Percentiles rank a stretch among this genome's conserved stretches.
Conservation (phyloP, 2,329 filamentous ascomycete species). For the Plenodomus biglobosus region DNA sequence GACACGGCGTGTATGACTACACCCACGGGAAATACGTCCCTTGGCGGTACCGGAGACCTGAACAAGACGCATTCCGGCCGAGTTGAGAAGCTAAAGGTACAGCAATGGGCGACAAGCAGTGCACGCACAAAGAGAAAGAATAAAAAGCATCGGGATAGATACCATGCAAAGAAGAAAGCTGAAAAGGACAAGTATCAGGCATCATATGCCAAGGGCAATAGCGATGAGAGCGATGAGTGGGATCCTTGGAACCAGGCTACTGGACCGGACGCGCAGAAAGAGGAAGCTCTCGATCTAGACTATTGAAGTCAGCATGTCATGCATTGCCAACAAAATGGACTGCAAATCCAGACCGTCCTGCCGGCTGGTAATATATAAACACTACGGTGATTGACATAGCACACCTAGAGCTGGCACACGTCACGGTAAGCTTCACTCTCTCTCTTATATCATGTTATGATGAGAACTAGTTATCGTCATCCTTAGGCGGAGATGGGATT, state of each 20-base stretch:
- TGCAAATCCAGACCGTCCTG: not conserved
- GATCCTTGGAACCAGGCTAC: constrained; percentile 50
- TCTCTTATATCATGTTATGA: constrained; percentile 57
- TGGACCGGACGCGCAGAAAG: constrained; percentile 48
- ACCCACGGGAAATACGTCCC: constrained; percentile 1
- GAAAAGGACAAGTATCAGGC: constrained; percentile 18
- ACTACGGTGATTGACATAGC: not conserved
- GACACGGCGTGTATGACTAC: not conserved
- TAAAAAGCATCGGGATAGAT: constrained; percentile 26
- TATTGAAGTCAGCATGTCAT: constrained; percentile 42
- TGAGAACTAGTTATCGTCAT: constrained; percentile 92
- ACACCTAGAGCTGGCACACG: not conserved
- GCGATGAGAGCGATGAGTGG: constrained; percentile 44
- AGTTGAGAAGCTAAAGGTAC: constrained; percentile 20
- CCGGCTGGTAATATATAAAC: not conserved
- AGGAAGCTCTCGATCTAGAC: constrained; percentile 49
- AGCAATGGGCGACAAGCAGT: constrained; percentile 33
- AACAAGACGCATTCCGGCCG: constrained; percentile 17
- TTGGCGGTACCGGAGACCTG: constrained; percentile 2
- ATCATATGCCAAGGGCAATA: constrained; percentile 16
- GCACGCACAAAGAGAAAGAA: constrained; percentile 28
- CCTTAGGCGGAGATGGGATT: constrained; percentile 74
- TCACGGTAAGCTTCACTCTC: constrained; percentile 10
- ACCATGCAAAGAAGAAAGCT: constrained; percentile 28
- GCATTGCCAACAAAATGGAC: too few species aligned